Evolutionary conservation across 495 filamentous ascomycete species (phyloP).

Genomic region (Penicillium canariense): DNA sequence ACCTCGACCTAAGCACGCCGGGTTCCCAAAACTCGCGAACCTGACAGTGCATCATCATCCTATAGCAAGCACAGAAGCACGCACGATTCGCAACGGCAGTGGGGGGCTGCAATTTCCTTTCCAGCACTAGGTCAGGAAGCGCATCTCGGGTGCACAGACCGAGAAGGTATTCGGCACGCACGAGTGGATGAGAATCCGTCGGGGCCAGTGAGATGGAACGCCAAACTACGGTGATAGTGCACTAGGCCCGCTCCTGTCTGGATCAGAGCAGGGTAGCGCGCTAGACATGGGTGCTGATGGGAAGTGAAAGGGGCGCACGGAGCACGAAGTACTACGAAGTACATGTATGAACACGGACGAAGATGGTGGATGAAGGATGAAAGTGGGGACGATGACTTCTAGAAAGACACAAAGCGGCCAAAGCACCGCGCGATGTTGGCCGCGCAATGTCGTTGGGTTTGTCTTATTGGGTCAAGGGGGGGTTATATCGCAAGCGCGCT

Average conservation of each 20-base stretch:
- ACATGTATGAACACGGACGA: not conserved
- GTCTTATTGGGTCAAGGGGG: not conserved
- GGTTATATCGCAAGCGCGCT: not conserved
- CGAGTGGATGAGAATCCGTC: not conserved
- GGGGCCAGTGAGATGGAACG: not conserved
- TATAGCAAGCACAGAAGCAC: conserved; percentile 12
- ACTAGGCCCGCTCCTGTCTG: not conserved
- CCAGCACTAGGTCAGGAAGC: conserved; percentile 1
- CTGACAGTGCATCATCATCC: not conserved
- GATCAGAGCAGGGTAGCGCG: not conserved
- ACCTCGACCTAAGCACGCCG: not conserved
- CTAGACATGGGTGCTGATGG: not conserved
- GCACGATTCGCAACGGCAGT: conserved; percentile 11
- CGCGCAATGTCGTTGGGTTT: not conserved
- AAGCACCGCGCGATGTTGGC: not conserved
- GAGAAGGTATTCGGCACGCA: not conserved
- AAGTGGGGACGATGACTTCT: not conserved
- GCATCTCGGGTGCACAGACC: conserved; percentile 12
- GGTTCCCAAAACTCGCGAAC: not conserved
- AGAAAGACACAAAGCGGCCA: not conserved
- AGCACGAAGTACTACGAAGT: not conserved
- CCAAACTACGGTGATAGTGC: too few species aligned
- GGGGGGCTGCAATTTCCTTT: conserved; percentile 10
- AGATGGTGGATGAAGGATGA: not conserved
- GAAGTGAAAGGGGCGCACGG: not conserved